Evolutionary conservation across 306 rosid species (phyloP).

Genomic region (Luffa aegyptiaca): DNA sequence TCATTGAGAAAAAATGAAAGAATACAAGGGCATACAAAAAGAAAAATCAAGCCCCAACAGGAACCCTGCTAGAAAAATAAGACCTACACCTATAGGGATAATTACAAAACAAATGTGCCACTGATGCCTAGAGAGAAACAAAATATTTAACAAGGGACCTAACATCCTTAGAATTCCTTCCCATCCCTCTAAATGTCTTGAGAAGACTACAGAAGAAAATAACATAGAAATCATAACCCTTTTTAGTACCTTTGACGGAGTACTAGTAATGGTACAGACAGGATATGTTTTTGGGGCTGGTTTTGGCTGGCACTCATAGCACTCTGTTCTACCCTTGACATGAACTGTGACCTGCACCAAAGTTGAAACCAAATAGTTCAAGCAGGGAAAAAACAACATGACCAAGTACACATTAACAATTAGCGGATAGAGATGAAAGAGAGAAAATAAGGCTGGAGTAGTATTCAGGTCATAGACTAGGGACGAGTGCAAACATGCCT

Average conservation of each 20-base stretch:
- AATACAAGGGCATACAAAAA: too few relatives aligned
- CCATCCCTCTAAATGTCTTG: neutral
- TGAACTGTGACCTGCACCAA: conserved; percentile 85
- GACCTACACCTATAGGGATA: too few relatives aligned
- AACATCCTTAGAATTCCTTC: too few relatives aligned
- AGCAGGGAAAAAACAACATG: conserved; percentile 12
- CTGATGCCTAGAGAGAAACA: too few relatives aligned
- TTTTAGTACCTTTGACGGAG: conserved; percentile 81
- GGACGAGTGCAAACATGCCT: neutral
- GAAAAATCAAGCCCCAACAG: too few relatives aligned
- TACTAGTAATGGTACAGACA: conserved; percentile 94
- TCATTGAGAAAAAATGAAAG: too few relatives aligned
- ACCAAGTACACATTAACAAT: neutral
- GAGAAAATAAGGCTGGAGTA: neutral
- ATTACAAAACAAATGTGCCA: too few relatives aligned
- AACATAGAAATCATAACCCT: neutral
- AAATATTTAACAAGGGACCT: too few relatives aligned
- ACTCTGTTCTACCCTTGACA: conserved; percentile 91
- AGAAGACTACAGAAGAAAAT: conserved; percentile 2
- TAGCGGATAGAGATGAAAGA: neutral
- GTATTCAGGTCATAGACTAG: neutral
- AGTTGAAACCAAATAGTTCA: conserved; percentile 6
- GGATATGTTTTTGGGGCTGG: conserved; percentile 98
- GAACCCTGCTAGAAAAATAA: too few relatives aligned
- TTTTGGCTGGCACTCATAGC: conserved; percentile 97